phyloP scores from a whole-genome alignment of 2,329 filamentous ascomycete species.

The Beauveria bassiana region DNA sequence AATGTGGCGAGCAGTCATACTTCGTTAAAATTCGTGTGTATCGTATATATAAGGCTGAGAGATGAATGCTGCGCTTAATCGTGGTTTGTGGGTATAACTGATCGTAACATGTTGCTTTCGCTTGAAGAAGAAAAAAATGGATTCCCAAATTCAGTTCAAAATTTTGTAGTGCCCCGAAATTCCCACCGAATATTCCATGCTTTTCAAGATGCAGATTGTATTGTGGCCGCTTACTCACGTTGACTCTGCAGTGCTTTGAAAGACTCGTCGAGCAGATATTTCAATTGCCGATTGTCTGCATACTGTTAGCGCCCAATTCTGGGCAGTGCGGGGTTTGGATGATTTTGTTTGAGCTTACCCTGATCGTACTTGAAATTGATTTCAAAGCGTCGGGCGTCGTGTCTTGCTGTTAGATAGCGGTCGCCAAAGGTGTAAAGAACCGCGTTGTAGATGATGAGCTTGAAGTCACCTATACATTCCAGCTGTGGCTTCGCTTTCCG shows the following conservation, averaged over 20 bases:
- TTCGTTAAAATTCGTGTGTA: neutral
- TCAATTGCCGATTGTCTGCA: neutral
- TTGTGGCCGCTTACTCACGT: neutral
- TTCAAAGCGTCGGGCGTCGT: neutral
- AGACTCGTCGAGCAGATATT: neutral
- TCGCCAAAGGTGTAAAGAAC: conserved; percentile 3
- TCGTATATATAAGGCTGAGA: neutral
- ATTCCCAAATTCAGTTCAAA: neutral
- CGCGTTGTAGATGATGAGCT: neutral
- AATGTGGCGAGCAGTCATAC: neutral
- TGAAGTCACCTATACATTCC: neutral
- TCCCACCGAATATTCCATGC: neutral
- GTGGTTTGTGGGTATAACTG: neutral
- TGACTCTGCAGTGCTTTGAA: neutral
- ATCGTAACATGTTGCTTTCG: neutral
- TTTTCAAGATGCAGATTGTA: neutral
- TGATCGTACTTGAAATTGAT: neutral
- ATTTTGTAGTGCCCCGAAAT: neutral
- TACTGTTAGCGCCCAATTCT: neutral
- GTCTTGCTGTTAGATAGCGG: neutral
- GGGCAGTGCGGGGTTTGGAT: no score
- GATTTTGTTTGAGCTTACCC: neutral
- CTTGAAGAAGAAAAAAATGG: neutral
- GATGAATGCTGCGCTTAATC: neutral
- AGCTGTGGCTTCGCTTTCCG: neutral